Conservation (phyloP, 495 filamentous ascomycete genomes). For the Hypoxylon lenormandii region DNA sequence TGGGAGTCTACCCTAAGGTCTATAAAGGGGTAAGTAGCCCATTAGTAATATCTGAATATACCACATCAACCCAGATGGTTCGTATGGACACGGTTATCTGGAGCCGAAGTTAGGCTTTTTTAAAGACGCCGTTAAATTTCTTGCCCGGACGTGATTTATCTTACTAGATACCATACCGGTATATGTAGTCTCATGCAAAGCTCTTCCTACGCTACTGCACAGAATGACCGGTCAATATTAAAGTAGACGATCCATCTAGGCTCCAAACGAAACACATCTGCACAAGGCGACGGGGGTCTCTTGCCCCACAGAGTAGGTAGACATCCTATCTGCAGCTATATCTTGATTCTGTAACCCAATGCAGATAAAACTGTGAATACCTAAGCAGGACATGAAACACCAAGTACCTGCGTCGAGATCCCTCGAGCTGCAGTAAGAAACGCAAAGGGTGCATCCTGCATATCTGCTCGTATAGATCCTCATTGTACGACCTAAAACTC, state of each 20-base stretch:
- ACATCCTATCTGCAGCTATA: constrained; percentile 12
- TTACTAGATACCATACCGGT: constrained; percentile 15
- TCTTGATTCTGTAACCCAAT: constrained; percentile 14
- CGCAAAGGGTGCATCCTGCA: constrained; percentile 5
- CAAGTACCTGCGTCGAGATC: constrained; percentile 36
- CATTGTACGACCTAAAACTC: constrained; percentile 19
- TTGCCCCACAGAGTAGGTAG: constrained; percentile 20
- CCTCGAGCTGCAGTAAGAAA: constrained; percentile 27
- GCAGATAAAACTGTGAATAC: constrained; percentile 4
- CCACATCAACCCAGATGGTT: background rate
- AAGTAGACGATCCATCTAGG: constrained; percentile 19
- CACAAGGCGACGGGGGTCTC: constrained; percentile 16
- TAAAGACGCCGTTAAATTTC: background rate
- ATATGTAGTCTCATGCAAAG: constrained; percentile 39
- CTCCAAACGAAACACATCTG: constrained; percentile 19
- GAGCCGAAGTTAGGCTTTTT: background rate
- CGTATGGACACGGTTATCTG: background rate
- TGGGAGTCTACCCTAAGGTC: background rate
- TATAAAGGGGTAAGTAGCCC: background rate
- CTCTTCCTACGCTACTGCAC: constrained; percentile 29
- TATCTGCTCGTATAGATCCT: constrained; percentile 31
- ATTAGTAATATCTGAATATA: background rate
- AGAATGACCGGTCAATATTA: constrained; percentile 11
- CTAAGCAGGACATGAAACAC: constrained; percentile 30
- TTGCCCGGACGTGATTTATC: constrained; percentile 22